A percentile compares a stretch with the other conserved stretches of the same genome.
These are phyloP conservation scores for Pisolithus thermaeus DNA, from an alignment of 1,284 basidiomycete species.

Conservation along the genomic window DNA sequence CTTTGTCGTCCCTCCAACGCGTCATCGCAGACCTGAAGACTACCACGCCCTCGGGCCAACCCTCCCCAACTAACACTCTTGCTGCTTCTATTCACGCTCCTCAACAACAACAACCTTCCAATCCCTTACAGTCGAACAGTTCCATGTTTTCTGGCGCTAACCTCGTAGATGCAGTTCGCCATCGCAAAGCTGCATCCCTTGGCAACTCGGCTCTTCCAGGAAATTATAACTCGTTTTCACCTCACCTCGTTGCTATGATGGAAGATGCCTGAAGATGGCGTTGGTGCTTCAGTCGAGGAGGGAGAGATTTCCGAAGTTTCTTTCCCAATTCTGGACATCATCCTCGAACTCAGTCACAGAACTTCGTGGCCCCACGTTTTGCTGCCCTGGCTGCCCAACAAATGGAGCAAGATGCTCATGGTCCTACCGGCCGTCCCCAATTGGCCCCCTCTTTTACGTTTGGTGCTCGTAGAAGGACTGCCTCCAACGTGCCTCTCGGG, in stretches of 20 bases:
- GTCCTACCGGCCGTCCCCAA: constrained; percentile 82
- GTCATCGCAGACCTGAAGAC: constrained; percentile 82
- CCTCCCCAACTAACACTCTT: constrained; percentile 33
- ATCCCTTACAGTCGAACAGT: constrained; percentile 68
- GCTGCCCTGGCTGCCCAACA: constrained; percentile 79
- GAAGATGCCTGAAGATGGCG: constrained; percentile 69
- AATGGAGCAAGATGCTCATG: constrained; percentile 60
- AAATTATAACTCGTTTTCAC: constrained; percentile 65
- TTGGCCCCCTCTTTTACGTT: constrained; percentile 88
- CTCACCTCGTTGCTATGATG: constrained; percentile 74
- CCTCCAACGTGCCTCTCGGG: constrained; percentile 47
- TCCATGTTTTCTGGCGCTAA: constrained; percentile 46
- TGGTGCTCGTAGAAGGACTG: constrained; percentile 62
- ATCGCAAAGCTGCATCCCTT: constrained; percentile 75
- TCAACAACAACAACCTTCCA: constrained; percentile 42
- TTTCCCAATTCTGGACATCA: constrained; percentile 53
- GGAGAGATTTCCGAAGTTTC: constrained; percentile 64
- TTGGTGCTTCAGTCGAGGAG: constrained; percentile 54
- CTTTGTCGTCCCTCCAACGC: constrained; percentile 72
- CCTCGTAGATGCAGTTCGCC: constrained; percentile 51
- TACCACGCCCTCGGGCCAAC: constrained; percentile 50
- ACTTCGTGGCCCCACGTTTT: constrained; percentile 82
- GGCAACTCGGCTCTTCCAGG: constrained; percentile 52
- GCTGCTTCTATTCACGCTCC: constrained; percentile 41
- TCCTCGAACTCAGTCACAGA: constrained; percentile 69